Percentiles rank a stretch among this genome's conserved stretches.
phyloP scores from a whole-genome alignment of 2,329 filamentous ascomycete genomes.

The Parafenestella ontariensis region DNA sequence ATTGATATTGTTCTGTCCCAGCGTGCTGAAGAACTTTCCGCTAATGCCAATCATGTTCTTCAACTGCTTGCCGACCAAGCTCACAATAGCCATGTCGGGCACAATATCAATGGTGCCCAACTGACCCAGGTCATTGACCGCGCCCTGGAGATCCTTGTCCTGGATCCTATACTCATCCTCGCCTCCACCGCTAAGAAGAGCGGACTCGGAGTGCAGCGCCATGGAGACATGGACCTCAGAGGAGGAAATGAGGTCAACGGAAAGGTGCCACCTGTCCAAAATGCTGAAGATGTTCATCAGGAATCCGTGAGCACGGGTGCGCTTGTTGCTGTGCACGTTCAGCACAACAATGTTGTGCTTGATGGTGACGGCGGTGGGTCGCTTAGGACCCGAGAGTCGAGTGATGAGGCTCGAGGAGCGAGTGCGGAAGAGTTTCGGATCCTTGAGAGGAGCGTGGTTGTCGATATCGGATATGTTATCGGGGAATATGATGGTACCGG shows the following conservation, averaged over 20 bases:
- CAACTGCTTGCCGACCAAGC: constrained; percentile 92
- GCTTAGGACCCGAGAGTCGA: constrained; percentile 55
- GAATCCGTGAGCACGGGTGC: constrained; percentile 94
- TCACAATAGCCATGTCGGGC: constrained; percentile 92
- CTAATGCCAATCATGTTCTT: constrained; percentile 95
- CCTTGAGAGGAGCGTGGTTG: constrained; percentile 63
- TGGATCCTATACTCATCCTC: constrained; percentile 58
- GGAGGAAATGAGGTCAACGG: constrained; percentile 94
- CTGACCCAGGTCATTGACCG: constrained; percentile 73
- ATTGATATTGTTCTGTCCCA: constrained; percentile 93
- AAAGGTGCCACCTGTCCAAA: constrained; percentile 83
- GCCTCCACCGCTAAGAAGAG: constrained; percentile 57
- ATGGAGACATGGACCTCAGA: constrained; percentile 97
- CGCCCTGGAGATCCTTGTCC: constrained; percentile 56
- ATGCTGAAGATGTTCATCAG: constrained; percentile 93
- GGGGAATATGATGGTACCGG: constrained; percentile 83
- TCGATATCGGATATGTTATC: constrained; percentile 66
- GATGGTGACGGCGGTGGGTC: constrained; percentile 80
- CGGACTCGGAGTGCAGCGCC: constrained; percentile 83
- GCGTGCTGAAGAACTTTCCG: constrained; percentile 91
- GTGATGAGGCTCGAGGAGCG: constrained; percentile 55
- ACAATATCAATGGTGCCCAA: constrained; percentile 92
- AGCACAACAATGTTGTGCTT: constrained; percentile 97
- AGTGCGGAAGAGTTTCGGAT: constrained; percentile 62
- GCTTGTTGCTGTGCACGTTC: constrained; percentile 97